Percentiles rank a stretch among this genome's conserved stretches.
Evolutionary conservation across 169 alveolate genomes (phyloP).

Genomic region (Plasmodium malariae): DNA sequence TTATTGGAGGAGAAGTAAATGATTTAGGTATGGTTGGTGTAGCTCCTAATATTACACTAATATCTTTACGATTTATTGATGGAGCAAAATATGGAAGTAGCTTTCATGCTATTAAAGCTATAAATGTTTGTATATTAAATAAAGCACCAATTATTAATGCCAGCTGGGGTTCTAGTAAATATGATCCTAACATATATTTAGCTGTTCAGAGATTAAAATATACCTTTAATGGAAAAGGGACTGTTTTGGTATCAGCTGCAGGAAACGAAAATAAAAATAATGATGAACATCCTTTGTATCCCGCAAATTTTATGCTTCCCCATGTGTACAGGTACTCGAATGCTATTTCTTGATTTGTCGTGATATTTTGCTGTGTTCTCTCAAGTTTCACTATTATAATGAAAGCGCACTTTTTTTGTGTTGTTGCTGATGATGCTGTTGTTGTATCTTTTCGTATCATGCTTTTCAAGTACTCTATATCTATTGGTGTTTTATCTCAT

Average conservation of each 20-base stretch:
- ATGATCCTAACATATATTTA: slow-evolving; percentile 24
- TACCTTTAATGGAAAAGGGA: slow-evolving; percentile 65
- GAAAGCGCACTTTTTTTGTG: too few relatives aligned
- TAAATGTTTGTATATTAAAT: slow-evolving; percentile 66
- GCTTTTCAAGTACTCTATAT: too few relatives aligned
- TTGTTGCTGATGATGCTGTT: too few relatives aligned
- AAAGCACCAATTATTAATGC: slow-evolving; percentile 69
- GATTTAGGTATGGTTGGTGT: slow-evolving; percentile 75
- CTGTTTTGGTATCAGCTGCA: slow-evolving; percentile 43
- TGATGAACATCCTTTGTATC: slow-evolving; percentile 46
- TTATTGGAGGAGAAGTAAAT: slow-evolving; percentile 73
- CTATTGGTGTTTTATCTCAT: not conserved
- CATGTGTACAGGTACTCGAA: slow-evolving; percentile 62
- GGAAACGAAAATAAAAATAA: slow-evolving; percentile 59
- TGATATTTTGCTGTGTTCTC: not conserved
- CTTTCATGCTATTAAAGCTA: slow-evolving; percentile 64
- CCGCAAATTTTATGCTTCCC: slow-evolving; percentile 38
- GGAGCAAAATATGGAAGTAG: slow-evolving; percentile 69
- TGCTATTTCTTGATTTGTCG: too few relatives aligned
- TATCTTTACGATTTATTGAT: slow-evolving; percentile 71
- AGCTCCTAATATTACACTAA: slow-evolving; percentile 52
- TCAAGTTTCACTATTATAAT: too few relatives aligned
- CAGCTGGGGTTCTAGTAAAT: slow-evolving; percentile 72
- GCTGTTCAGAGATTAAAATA: slow-evolving; percentile 55
- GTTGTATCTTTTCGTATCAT: too few relatives aligned